Conservation (phyloP, 129 eudicot genomes). For the Heracleum sosnowskyi region DNA sequence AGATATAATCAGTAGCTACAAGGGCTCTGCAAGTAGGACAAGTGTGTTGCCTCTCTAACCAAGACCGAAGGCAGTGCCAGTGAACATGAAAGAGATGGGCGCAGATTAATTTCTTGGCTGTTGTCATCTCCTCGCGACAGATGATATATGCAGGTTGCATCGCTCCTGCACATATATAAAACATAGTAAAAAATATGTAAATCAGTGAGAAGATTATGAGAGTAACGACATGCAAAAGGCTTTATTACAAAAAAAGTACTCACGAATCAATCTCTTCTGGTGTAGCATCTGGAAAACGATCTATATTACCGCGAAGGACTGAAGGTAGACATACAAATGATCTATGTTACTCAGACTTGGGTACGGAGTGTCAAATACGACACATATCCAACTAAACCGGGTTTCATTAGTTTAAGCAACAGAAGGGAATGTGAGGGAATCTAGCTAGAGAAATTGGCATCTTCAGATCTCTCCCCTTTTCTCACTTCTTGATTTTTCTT, state of each 20-base stretch:
- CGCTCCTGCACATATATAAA: slow-evolving; percentile 51
- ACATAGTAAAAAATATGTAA: neutral
- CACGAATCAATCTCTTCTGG: slow-evolving; percentile 78
- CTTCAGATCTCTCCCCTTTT: neutral
- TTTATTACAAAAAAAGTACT: slow-evolving; percentile 22
- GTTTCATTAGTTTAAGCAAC: neutral
- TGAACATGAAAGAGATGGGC: slow-evolving; percentile 98
- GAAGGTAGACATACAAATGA: neutral
- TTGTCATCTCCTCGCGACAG: slow-evolving; percentile 98
- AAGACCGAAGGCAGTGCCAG: slow-evolving; percentile 95
- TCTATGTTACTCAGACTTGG: too few species aligned
- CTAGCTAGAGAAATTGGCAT: neutral
- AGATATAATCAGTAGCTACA: slow-evolving; percentile 24
- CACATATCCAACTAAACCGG: too few species aligned
- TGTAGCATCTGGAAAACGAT: slow-evolving; percentile 99
- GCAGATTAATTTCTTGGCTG: slow-evolving; percentile 80
- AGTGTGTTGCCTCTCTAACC: slow-evolving; percentile 96
- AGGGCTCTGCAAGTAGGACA: slow-evolving; percentile 98
- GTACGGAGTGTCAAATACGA: too few species aligned
- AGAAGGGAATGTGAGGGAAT: neutral
- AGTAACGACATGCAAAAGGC: neutral
- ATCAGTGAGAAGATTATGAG: neutral
- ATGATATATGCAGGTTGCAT: slow-evolving; percentile 97
- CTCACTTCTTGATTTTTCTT: neutral
- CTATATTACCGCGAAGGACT: slow-evolving; percentile 39